Evolutionary conservation across 2,329 filamentous ascomycete species (phyloP).

Genomic region (Plectosphaerella sp.): DNA sequence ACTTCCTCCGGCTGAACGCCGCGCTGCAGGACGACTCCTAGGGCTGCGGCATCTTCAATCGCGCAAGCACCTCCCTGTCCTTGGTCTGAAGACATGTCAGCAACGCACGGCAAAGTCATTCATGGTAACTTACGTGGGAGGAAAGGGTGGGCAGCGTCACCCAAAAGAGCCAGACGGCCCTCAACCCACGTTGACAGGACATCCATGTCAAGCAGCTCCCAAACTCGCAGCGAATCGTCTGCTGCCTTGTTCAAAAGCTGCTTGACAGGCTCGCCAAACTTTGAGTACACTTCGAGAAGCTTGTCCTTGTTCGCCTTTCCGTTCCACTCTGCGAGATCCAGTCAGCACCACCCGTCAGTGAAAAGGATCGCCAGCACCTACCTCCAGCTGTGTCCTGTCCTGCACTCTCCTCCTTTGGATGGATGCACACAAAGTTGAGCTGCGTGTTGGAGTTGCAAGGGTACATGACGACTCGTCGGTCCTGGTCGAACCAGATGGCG

Average conservation of each 20-base stretch:
- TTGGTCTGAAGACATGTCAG: slow-evolving; percentile 4
- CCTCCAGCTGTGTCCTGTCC: not conserved
- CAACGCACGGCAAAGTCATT: too few relatives aligned
- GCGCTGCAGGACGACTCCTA: slow-evolving; percentile 50
- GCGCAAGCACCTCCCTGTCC: slow-evolving; percentile 49
- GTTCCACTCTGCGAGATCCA: slow-evolving; percentile 29
- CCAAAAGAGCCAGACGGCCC: slow-evolving; percentile 51
- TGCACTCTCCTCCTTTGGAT: slow-evolving; percentile 27
- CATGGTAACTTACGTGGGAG: slow-evolving; percentile 42
- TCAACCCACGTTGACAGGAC: slow-evolving; percentile 50
- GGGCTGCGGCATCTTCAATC: slow-evolving; percentile 61
- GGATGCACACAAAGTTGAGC: slow-evolving; percentile 48
- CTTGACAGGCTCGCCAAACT: slow-evolving; percentile 35
- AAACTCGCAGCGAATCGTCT: slow-evolving; percentile 34
- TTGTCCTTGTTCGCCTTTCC: slow-evolving; percentile 27
- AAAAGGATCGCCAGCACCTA: too few relatives aligned
- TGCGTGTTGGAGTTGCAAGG: slow-evolving; percentile 37
- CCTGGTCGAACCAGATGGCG: slow-evolving; percentile 33
- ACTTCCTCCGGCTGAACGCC: slow-evolving; percentile 41
- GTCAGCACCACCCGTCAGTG: not conserved
- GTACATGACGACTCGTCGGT: slow-evolving; percentile 42
- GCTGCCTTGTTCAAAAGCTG: slow-evolving; percentile 33
- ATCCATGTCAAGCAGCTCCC: slow-evolving; percentile 60
- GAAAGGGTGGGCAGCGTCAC: slow-evolving; percentile 67
- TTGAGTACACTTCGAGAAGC: slow-evolving; percentile 31